These are phyloP conservation scores for Syzygium jambos DNA, from an alignment of 345 rosid genomes.

Conservation along the genomic window DNA sequence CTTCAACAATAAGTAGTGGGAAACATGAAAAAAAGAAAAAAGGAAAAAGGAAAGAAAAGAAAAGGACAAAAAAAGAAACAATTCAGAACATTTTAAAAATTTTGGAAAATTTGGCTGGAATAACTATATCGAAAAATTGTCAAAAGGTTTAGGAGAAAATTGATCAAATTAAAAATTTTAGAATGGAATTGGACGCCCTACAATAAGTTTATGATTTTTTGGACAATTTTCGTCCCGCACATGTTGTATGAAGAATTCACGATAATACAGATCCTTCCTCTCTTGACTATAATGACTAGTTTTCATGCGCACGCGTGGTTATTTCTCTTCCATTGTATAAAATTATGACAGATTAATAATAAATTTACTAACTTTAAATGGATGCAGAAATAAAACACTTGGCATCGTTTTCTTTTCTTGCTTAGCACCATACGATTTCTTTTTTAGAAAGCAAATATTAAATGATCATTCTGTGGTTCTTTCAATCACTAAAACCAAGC, in stretches of 20 bases:
- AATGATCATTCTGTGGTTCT: not conserved
- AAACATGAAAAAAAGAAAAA: not conserved
- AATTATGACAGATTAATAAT: too few species aligned
- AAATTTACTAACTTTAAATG: not conserved
- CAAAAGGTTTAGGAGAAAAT: not conserved
- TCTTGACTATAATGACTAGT: not conserved
- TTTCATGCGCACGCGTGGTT: not conserved
- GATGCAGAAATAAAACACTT: too few species aligned
- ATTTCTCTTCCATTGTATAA: not conserved
- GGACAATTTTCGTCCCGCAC: not conserved
- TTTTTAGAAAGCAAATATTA: not conserved
- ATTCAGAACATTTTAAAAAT: not conserved
- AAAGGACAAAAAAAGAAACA: not conserved
- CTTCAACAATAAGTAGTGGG: rapidly evolving
- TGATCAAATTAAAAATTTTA: too few species aligned
- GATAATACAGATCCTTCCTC: not conserved
- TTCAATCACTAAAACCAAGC: not conserved
- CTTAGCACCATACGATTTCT: too few species aligned
- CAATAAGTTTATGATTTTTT: too few species aligned
- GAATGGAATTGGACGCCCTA: not conserved
- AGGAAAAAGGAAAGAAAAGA: not conserved
- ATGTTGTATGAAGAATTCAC: not conserved
- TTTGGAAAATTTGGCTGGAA: not conserved
- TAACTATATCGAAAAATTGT: not conserved
- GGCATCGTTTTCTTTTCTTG: too few species aligned